Evolutionary conservation across 2,329 filamentous ascomycete genomes (phyloP).

Genomic region (Botrytis aclada): DNA sequence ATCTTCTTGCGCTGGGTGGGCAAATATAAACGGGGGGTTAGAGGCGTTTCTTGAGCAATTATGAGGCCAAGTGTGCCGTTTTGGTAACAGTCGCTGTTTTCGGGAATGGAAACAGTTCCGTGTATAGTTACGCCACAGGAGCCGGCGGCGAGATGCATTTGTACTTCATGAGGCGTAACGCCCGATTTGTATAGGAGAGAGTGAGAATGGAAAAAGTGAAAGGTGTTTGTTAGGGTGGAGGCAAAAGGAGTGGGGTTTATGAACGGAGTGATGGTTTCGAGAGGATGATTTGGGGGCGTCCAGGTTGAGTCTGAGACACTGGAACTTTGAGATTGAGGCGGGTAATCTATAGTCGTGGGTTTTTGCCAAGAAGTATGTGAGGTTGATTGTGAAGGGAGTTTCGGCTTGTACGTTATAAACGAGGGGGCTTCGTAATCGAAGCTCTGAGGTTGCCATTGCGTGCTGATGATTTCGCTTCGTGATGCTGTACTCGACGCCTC

Average conservation of each 20-base stretch:
- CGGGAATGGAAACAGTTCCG: background rate
- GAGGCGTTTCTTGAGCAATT: background rate
- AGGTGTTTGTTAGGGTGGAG: background rate
- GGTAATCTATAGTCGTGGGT: background rate
- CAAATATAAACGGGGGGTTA: background rate
- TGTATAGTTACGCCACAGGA: background rate
- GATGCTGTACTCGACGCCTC: background rate
- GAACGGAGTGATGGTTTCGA: conserved; percentile 2
- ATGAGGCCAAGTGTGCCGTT: background rate
- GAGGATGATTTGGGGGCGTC: background rate
- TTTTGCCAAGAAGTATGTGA: background rate
- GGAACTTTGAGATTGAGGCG: background rate
- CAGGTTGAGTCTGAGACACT: background rate
- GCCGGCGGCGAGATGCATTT: background rate
- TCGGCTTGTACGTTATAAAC: background rate
- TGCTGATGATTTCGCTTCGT: background rate
- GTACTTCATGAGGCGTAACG: background rate
- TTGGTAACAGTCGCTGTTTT: background rate
- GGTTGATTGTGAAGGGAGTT: background rate
- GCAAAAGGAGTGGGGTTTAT: conserved; percentile 2
- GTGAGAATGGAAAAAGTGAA: background rate
- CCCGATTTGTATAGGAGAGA: background rate
- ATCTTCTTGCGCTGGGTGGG: background rate
- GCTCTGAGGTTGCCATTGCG: background rate
- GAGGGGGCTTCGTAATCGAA: background rate